A percentile compares a stretch with the other conserved stretches of the same genome.
These are phyloP conservation scores for Verticillium longisporum DNA, from an alignment of 2,329 filamentous ascomycete genomes.

Conservation along the genomic window DNA sequence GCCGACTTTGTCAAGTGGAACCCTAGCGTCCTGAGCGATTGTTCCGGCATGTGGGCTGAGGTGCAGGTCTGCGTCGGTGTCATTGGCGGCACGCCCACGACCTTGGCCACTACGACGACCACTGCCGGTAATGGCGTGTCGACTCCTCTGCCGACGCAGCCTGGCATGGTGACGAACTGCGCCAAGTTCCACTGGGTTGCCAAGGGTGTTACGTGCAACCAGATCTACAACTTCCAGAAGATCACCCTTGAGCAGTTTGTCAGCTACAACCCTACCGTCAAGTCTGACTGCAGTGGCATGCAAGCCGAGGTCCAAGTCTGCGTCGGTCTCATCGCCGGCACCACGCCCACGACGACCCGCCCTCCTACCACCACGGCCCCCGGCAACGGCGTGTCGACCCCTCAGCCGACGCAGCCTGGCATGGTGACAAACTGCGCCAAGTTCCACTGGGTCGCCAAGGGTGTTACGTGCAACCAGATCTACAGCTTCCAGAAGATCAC, in stretches of 20 bases:
- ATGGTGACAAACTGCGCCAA: conserved; percentile 13
- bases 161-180: conserved; percentile 7
- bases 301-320: conserved; percentile 6
- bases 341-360: neutral
- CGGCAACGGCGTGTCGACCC: conserved; percentile 5
- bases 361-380: neutral
- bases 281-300: conserved; percentile 5
- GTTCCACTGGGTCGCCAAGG: conserved; percentile 9
- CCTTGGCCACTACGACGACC: conserved; percentile 2
- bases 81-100: neutral
- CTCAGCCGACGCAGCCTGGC: conserved; percentile 7
- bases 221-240: conserved; percentile 2
- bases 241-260: conserved; percentile 13
- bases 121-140: conserved; percentile 5
- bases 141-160: conserved; percentile 8
- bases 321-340: conserved; percentile 1
- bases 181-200: conserved; percentile 8
- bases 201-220: conserved; percentile 3
- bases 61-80: conserved; percentile 9
- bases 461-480: conserved; percentile 7
- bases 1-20: conserved; percentile 13
- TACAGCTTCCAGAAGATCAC: conserved; percentile 3
- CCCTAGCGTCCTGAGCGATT: conserved; percentile 5
- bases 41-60: conserved; percentile 7
- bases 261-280: conserved; percentile 11